Base-by-base conservation (phyloP, 345 rosid genomes). In the Linum tenue region DNA sequence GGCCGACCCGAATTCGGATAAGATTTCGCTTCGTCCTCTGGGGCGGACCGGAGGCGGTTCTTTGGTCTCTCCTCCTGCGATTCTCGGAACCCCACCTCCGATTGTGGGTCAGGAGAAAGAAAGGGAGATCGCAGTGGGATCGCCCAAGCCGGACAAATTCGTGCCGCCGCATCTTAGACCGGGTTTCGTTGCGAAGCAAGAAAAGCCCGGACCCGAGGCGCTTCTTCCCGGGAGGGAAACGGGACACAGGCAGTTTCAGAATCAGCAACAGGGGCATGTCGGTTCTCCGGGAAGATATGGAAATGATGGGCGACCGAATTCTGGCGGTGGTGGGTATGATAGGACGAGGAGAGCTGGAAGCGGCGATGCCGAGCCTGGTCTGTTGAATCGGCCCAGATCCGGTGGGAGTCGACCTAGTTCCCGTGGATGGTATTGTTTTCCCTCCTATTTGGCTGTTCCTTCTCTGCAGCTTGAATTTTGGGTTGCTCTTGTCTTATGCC, bases 101-200 rank as follows among this genome's bases (percentile, higher is more conserved):
- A 59, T 56, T 67, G 15, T 48, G 2, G 53, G 2, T 48, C 53
- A 48, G 7, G 44, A 41, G 44, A 38, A 55, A 63, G 78, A 68
- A 4, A 74, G 65, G 67, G 73, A 76, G 43, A 69, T 39, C 35
- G 44, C 0, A 22, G 31, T 22, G 31, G 31, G 31, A 55, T 73
- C 74, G 38, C 74, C 83, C 9, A 90, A 85, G 63, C 74, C 79
- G 39, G 68, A 76, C 62, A 77, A 79, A 70, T 91, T 91, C 55
- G 87, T 91, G 60, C 96, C 98, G 44, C 98, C 98, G 60, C 96
- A 91, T 85, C 98, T 91, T 39, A 85, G 98, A 73, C 98, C 96
- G 35, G 95, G 95, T 7, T 88, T 86, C 61, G 76, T 63, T 5
- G 84, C 85, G 8, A 86, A 68, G 68, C 84, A 89, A 71, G 90